These are phyloP conservation scores for Dioscorea alata DNA, from an alignment of 106 monocot genomes.

Conservation along the genomic window DNA sequence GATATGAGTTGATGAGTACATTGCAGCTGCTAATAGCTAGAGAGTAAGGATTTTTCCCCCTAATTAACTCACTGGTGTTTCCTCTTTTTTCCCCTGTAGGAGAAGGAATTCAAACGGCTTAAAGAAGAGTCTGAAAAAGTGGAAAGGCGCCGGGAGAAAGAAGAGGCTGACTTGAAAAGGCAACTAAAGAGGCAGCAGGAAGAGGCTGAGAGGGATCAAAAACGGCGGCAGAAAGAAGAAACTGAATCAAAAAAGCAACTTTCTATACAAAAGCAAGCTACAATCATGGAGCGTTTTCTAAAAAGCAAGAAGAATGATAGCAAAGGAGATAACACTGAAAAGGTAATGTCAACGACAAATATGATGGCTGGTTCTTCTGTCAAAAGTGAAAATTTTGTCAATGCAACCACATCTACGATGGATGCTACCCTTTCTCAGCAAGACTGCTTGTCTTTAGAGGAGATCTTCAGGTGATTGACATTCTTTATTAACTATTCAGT, in stretches of 20 bases:
- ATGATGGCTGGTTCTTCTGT: neutral
- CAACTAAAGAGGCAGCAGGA: conserved; percentile 28
- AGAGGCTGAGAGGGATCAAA: conserved; percentile 62
- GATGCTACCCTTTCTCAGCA: conserved; percentile 42
- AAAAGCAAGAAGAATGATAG: conserved; percentile 34
- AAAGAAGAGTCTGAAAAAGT: conserved; percentile 44
- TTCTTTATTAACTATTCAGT: neutral
- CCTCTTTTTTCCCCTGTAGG: conserved; percentile 23
- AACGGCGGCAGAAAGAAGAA: conserved; percentile 71
- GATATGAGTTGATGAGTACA: neutral
- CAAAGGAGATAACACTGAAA: conserved; percentile 7
- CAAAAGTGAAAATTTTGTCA: conserved; percentile 12
- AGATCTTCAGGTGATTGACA: conserved; percentile 47
- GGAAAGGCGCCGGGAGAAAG: conserved; percentile 32
- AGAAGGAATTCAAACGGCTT: conserved; percentile 55
- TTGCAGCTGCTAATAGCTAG: neutral
- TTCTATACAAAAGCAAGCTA: conserved; percentile 69
- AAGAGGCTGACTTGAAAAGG: conserved; percentile 28
- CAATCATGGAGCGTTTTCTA: conserved; percentile 87
- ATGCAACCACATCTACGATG: conserved; percentile 47
- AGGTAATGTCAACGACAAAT: neutral
- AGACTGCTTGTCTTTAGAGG: conserved; percentile 18
- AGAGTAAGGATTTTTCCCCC: neutral
- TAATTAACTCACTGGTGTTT: neutral
- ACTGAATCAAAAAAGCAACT: conserved; percentile 49